Conservation (phyloP, 495 filamentous ascomycete species). For the Xylaria longipes region DNA sequence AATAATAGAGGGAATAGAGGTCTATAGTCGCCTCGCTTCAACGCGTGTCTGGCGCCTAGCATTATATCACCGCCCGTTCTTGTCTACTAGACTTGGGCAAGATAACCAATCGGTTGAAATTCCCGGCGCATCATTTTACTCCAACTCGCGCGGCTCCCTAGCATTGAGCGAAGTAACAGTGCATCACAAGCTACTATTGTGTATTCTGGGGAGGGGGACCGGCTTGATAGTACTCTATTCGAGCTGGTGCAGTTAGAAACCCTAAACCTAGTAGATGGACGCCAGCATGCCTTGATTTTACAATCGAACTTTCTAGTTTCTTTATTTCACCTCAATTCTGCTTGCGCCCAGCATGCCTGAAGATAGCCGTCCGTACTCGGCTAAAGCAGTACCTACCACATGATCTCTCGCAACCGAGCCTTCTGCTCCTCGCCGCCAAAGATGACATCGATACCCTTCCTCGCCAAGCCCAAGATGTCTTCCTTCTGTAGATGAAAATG, state of each 20-base stretch:
- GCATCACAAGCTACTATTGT: neutral
- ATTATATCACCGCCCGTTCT: neutral
- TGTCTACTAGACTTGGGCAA: neutral
- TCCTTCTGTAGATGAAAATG: constrained; percentile 66
- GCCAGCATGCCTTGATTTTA: neutral
- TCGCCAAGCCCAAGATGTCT: constrained; percentile 64
- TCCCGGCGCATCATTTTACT: neutral
- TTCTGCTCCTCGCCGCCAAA: constrained; percentile 71
- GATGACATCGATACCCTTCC: constrained; percentile 64
- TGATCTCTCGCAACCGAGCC: constrained; percentile 56
- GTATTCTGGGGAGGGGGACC: neutral
- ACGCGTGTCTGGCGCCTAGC: neutral
- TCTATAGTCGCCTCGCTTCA: neutral
- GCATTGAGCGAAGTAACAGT: neutral
- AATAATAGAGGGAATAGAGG: neutral
- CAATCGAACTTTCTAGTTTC: neutral
- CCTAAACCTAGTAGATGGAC: neutral
- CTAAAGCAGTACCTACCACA: constrained; percentile 43
- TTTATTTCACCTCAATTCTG: too few relatives aligned
- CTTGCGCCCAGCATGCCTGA: neutral
- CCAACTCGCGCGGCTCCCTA: neutral
- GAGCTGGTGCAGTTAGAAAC: neutral
- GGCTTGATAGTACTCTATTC: neutral
- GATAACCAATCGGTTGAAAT: neutral
- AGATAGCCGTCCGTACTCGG: neutral